Percentiles rank a stretch among this genome's conserved stretches.
These are phyloP conservation scores for Penicillium expansum DNA, from an alignment of 2,329 filamentous ascomycete genomes.

Conservation along the genomic window DNA sequence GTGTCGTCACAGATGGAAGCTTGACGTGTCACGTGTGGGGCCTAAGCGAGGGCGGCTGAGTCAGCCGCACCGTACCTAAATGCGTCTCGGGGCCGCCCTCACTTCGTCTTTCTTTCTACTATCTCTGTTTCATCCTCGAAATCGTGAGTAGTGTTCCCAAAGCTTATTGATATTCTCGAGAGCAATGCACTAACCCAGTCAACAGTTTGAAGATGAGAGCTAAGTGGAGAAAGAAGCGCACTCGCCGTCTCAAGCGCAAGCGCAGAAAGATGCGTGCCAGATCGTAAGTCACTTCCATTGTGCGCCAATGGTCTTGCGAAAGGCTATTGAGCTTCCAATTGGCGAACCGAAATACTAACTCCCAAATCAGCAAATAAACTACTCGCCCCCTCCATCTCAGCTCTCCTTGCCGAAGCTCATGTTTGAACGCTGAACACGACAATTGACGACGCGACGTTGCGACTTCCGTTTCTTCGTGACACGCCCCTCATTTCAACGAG, in stretches of 20 bases:
- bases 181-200: conserved; percentile 18
- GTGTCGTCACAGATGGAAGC: conserved; percentile 8
- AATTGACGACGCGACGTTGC: conserved; percentile 34
- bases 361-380: conserved; percentile 62
- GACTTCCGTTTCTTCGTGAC: conserved; percentile 32
- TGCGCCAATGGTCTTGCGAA: not conserved
- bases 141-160: conserved; percentile 36
- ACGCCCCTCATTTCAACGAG: conserved; percentile 25
- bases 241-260: conserved; percentile 99
- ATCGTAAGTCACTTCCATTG: conserved; percentile 64
- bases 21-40: conserved; percentile 4
- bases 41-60: conserved; percentile 30
- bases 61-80: conserved; percentile 44
- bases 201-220: conserved; percentile 68
- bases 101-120: conserved; percentile 41
- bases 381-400: conserved; percentile 58
- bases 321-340: not conserved
- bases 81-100: conserved; percentile 32
- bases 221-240: conserved; percentile 99
- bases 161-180: not conserved
- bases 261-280: conserved; percentile 99
- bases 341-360: conserved; percentile 32
- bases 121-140: conserved; percentile 45
- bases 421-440: conserved; percentile 43
- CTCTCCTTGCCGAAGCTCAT: conserved; percentile 36